phyloP scores from a whole-genome alignment of 331 rosid genomes.

The Saraca asoca region DNA sequence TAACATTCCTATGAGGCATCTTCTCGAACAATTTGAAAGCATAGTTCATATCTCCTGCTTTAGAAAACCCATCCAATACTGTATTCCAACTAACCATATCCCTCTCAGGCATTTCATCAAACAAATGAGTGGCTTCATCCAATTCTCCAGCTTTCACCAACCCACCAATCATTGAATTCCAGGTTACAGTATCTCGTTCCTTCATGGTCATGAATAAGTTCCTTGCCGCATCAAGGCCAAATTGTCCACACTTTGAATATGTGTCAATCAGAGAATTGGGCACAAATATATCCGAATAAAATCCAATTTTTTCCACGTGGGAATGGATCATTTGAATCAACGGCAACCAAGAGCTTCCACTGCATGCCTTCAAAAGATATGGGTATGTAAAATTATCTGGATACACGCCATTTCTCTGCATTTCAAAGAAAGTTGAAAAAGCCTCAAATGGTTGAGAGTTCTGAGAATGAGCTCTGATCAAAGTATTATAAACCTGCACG shows the following conservation, averaged over 20 bases:
- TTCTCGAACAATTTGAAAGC: slow-evolving; percentile 59
- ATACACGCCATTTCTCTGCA: slow-evolving; percentile 50
- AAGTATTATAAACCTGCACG: slow-evolving; percentile 52
- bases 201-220: slow-evolving; percentile 54
- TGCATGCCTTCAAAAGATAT: slow-evolving; percentile 56
- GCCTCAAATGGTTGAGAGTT: slow-evolving; percentile 53
- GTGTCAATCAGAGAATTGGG: slow-evolving; percentile 73
- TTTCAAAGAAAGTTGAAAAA: slow-evolving; percentile 46
- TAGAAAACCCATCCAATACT: slow-evolving; percentile 61
- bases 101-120: slow-evolving; percentile 69
- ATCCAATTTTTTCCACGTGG: slow-evolving; percentile 64
- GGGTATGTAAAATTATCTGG: slow-evolving; percentile 73
- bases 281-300: slow-evolving; percentile 60
- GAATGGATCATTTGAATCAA: slow-evolving; percentile 62
- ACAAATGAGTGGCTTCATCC: slow-evolving; percentile 54
- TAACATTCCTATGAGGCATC: slow-evolving; percentile 66
- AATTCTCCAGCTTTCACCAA: slow-evolving; percentile 49
- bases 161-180: slow-evolving; percentile 76
- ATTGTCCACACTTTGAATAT: slow-evolving; percentile 59
- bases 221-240: slow-evolving; percentile 52
- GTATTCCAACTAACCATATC: slow-evolving; percentile 84
- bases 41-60: slow-evolving; percentile 59
- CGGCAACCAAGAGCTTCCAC: slow-evolving; percentile 41
- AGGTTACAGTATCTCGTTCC: slow-evolving; percentile 62
- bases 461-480: slow-evolving; percentile 67